These are phyloP conservation scores for Bacterosira constricta DNA, from an alignment of 108 stramenopile genomes.

Conservation along the genomic window DNA sequence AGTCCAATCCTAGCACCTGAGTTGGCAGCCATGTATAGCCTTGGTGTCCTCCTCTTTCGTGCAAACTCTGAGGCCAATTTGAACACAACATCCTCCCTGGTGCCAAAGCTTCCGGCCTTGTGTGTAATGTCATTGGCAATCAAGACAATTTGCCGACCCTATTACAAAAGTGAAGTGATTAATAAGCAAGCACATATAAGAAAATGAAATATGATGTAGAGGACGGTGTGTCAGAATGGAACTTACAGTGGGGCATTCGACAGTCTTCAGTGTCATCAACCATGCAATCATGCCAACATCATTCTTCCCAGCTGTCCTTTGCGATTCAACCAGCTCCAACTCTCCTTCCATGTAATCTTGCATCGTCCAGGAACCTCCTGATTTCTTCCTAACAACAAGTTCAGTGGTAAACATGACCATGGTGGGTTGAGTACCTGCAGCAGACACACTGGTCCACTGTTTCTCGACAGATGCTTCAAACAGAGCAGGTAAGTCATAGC, in stretches of 20 bases:
- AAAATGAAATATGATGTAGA: background rate
- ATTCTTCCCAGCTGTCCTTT: constrained; percentile 92
- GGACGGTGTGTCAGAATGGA: background rate
- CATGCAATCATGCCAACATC: constrained; percentile 99
- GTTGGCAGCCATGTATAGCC: constrained; percentile 92
- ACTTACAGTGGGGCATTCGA: constrained; percentile 92
- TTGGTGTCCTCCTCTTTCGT: constrained; percentile 87
- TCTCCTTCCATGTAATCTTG: constrained; percentile 82
- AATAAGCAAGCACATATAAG: background rate
- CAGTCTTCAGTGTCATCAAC: constrained; percentile 93
- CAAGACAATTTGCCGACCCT: constrained; percentile 94
- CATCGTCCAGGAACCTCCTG: constrained; percentile 75
- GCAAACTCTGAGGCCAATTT: constrained; percentile 93
- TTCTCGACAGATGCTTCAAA: constrained; percentile 94
- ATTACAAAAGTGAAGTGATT: background rate
- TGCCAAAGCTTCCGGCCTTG: constrained; percentile 98
- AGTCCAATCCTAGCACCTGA: constrained; percentile 97
- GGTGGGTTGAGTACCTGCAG: constrained; percentile 60
- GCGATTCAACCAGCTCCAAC: constrained; percentile 83
- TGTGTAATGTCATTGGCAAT: constrained; percentile 99
- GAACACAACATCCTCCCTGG: constrained; percentile 97
- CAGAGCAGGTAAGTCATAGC: constrained; percentile 96
- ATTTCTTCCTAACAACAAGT: constrained; percentile 87
- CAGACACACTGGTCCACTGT: constrained; percentile 70
- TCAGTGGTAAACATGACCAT: constrained; percentile 94